Evolutionary conservation across 2,329 filamentous ascomycete genomes (phyloP), one percentile per base, ranked within the genome.

Genomic region (Aspergillus terreus): DNA sequence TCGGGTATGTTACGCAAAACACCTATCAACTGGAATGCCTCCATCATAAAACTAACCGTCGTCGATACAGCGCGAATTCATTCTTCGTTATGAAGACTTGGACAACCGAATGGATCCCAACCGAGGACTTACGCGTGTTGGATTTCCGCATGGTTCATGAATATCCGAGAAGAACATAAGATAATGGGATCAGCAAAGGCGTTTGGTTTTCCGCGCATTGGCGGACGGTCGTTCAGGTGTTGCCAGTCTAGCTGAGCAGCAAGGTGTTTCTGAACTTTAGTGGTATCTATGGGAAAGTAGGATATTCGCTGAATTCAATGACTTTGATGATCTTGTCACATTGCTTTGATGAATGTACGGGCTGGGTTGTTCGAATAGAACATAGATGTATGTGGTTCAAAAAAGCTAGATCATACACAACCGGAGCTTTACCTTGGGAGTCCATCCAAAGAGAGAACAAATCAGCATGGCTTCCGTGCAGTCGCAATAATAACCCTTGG

Each of bases 31-130:
- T 21, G 14, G 1, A 10, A 6, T 6, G 6, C n/a, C 27, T 30
- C 7, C 6, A 21, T 33, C 23, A 33, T 12, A 50, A 35, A 30
- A 30, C 63, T 68, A 46, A 62, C 47, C 21, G 61, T 36, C 17
- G 44, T 30, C 17, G 4, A 11, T 47, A 41, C 52, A 76, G 70
- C 73, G 75, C 41, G 75, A 78, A 54, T 78, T 77, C 48, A 72
- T 77, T 33, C 67, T 78, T 50, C 72, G 74, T 47, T 78, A 78
- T 52, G 74, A 76, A 56, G 75, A 76, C 59, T 60, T 78, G 58
- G 76, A 78, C 55, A 77, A 77, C 63, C 67, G 71, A 44, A 63
- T 75, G 54, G 72, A 75, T 49, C 68, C 70, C 30, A 69, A 66
- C 47, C 63, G 72, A 25, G 62, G 60, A 25, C 58, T 71, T 38